phyloP scores from a whole-genome alignment of 1,284 basidiomycete genomes.

The Sanghuangporus weigelae region DNA sequence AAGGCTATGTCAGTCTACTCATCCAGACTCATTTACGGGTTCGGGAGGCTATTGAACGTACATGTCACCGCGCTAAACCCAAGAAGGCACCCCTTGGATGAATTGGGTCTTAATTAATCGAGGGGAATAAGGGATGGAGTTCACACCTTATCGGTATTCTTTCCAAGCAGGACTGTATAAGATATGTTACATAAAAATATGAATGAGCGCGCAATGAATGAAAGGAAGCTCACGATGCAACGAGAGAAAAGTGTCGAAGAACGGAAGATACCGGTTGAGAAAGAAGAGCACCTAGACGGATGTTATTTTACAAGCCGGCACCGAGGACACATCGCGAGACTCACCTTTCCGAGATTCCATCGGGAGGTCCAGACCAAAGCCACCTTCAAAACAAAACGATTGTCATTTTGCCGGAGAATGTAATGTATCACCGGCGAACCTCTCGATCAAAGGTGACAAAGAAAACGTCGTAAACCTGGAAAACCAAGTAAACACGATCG shows the following conservation, averaged over 20 bases:
- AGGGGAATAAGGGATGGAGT: not conserved
- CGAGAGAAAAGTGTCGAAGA: constrained; percentile 15
- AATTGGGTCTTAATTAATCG: not conserved
- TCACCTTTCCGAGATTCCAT: constrained; percentile 16
- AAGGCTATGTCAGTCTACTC: not conserved
- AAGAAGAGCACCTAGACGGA: constrained; percentile 11
- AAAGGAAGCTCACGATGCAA: constrained; percentile 10
- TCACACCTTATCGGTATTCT: constrained; percentile 11
- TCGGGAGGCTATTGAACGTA: not conserved
- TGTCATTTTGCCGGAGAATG: not conserved
- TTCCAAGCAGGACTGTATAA: constrained; percentile 8
- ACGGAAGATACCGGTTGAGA: constrained; percentile 17
- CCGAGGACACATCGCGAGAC: not conserved
- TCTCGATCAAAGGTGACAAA: constrained; percentile 11
- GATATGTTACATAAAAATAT: not conserved
- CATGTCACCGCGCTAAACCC: constrained; percentile 14
- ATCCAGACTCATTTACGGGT: not conserved
- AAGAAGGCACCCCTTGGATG: constrained; percentile 12
- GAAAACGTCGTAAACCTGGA: constrained; percentile 15
- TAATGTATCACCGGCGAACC: not conserved
- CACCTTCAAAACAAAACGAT: constrained; percentile 2
- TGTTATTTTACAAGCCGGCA: not conserved
- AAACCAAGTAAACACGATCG: not conserved
- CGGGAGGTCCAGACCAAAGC: constrained; percentile 4
- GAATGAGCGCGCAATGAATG: not conserved